phyloP scores from a whole-genome alignment of 495 filamentous ascomycete genomes.

The Glarea lozoyensis region DNA sequence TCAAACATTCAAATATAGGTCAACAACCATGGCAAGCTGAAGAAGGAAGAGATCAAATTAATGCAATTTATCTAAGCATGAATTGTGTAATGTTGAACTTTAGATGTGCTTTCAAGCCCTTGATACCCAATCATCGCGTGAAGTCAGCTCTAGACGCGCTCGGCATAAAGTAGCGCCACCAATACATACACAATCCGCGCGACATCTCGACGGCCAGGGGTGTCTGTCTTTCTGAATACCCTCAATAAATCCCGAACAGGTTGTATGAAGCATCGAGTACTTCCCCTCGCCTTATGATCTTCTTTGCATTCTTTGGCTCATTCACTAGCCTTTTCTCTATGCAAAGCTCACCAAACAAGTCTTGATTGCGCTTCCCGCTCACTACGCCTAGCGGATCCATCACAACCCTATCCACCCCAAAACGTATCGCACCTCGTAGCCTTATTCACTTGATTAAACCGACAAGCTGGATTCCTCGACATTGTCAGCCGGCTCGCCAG shows the following conservation, averaged over 20 bases:
- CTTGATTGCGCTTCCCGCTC: constrained; percentile 7
- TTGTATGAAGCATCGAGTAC: no score
- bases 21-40: no score
- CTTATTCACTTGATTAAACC: constrained; percentile 1
- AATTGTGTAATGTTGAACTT: no score
- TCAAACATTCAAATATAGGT: no score
- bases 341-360: constrained; percentile 7
- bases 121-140: constrained; percentile 5
- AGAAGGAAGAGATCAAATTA: no score
- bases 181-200: constrained; percentile 1
- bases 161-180: constrained; percentile 9
- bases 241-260: constrained; percentile 14
- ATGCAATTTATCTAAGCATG: no score
- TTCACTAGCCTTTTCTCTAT: constrained; percentile 6
- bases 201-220: not conserved
- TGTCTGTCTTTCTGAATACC: constrained; percentile 13
- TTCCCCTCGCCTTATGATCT: no score
- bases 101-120: no score
- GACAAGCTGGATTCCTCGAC: constrained; percentile 40
- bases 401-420: not conserved
- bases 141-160: constrained; percentile 8
- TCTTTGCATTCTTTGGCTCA: no score
- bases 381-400: not conserved
- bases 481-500: constrained; percentile 35
- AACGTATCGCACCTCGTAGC: not conserved